Evolutionary conservation across 2,329 filamentous ascomycete species (phyloP).

Genomic region (Fusarium napiforme): DNA sequence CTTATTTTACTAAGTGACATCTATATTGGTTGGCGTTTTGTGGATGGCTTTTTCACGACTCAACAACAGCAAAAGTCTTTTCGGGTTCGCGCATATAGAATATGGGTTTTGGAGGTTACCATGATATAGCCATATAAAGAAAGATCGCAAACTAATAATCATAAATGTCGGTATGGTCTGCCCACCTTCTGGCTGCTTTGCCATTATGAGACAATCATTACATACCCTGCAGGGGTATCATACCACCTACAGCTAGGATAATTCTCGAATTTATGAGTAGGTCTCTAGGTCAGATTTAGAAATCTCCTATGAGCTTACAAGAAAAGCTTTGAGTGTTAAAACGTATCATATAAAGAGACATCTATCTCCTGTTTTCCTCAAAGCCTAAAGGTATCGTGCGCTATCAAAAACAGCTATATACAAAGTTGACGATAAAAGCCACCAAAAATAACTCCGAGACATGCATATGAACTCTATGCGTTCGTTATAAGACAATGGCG

Average conservation of each 20-base stretch:
- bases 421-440: constrained; percentile 12
- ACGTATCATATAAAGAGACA: not conserved
- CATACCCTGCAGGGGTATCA: not conserved
- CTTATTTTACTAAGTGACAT: constrained; percentile 36
- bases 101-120: constrained; percentile 33
- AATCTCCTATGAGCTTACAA: not conserved
- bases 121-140: constrained; percentile 43
- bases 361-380: not conserved
- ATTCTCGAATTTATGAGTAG: not conserved
- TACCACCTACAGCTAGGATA: not conserved
- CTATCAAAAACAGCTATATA: not conserved
- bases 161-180: constrained; percentile 12
- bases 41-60: constrained; percentile 36
- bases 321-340: not conserved
- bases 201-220: not conserved
- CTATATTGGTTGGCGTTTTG: constrained; percentile 44
- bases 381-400: not conserved
- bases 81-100: constrained; percentile 43
- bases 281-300: not conserved
- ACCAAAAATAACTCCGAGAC: constrained; percentile 37
- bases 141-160: constrained; percentile 41
- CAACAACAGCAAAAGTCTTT: constrained; percentile 44
- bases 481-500: constrained; percentile 69
- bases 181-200: not conserved
- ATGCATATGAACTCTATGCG: constrained; percentile 26